Conservation (phyloP, 2,329 filamentous ascomycete genomes). For the Lasiodiplodia theobromae region DNA sequence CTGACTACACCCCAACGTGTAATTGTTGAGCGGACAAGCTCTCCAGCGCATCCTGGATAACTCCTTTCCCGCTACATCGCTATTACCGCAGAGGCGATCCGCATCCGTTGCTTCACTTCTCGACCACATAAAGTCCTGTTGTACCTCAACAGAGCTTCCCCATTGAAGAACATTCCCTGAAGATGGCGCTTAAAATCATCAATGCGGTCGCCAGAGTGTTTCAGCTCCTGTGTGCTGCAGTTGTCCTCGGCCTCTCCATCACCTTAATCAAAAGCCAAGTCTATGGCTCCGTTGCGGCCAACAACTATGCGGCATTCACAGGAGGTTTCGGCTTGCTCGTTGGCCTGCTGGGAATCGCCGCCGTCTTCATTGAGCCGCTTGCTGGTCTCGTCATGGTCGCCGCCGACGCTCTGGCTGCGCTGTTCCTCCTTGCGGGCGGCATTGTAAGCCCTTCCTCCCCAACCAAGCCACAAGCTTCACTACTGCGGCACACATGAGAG, state of each 20-base stretch:
- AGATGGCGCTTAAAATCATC: conserved; percentile 8
- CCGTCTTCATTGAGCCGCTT: conserved; percentile 34
- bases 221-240: conserved; percentile 37
- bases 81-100: no score
- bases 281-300: conserved; percentile 33
- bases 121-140: no score
- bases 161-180: background rate
- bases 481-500: background rate
- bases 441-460: conserved; percentile 34
- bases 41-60: no score
- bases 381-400: conserved; percentile 33
- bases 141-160: no score
- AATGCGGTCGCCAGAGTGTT: conserved; percentile 7
- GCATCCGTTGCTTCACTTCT: no score
- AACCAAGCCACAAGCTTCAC: background rate
- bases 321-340: conserved; percentile 37
- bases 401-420: conserved; percentile 34
- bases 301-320: conserved; percentile 35
- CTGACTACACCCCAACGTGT: no score
- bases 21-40: no score
- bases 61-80: no score
- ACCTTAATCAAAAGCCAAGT: conserved; percentile 36
- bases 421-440: conserved; percentile 37
- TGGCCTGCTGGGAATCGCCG: conserved; percentile 35
- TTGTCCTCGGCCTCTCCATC: conserved; percentile 39